These are phyloP conservation scores for Anisogramma anomala DNA, from an alignment of 2,329 filamentous ascomycete species.

Conservation along the genomic window DNA sequence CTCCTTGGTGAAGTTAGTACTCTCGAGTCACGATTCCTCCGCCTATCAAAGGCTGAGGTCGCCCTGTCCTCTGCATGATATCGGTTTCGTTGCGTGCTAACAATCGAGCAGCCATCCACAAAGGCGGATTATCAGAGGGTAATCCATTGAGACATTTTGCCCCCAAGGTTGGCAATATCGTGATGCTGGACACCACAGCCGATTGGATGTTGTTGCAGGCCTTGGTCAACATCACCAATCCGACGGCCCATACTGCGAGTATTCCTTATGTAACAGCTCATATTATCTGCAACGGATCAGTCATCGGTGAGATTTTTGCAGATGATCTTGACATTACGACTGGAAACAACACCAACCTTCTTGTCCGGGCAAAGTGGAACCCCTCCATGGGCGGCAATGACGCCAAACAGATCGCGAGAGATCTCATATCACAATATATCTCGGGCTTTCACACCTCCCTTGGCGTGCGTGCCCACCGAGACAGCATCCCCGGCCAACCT, in stretches of 20 bases:
- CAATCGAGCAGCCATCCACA: constrained; percentile 12
- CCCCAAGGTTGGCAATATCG: constrained; percentile 60
- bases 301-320: constrained; percentile 64
- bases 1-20: constrained; percentile 36
- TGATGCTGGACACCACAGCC: constrained; percentile 59
- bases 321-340: constrained; percentile 50
- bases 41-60: constrained; percentile 3
- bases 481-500: constrained; percentile 64
- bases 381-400: constrained; percentile 53
- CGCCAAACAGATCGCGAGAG: constrained; percentile 51
- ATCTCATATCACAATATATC: constrained; percentile 73
- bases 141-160: constrained; percentile 36
- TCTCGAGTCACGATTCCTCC: constrained; percentile 14
- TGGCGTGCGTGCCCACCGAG: constrained; percentile 57
- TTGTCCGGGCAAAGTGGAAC: constrained; percentile 62
- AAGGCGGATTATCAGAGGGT: not conserved
- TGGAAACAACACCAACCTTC: constrained; percentile 61
- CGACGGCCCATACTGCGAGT: constrained; percentile 70
- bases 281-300: constrained; percentile 58
- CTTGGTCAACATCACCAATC: constrained; percentile 75
- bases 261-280: constrained; percentile 75
- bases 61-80: constrained; percentile 1
- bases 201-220: constrained; percentile 62
- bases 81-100: constrained; percentile 4
- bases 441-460: constrained; percentile 80